These are phyloP conservation scores for Taphrina wiesneri DNA, from an alignment of 1,139 yeast species.

Conservation along the genomic window DNA sequence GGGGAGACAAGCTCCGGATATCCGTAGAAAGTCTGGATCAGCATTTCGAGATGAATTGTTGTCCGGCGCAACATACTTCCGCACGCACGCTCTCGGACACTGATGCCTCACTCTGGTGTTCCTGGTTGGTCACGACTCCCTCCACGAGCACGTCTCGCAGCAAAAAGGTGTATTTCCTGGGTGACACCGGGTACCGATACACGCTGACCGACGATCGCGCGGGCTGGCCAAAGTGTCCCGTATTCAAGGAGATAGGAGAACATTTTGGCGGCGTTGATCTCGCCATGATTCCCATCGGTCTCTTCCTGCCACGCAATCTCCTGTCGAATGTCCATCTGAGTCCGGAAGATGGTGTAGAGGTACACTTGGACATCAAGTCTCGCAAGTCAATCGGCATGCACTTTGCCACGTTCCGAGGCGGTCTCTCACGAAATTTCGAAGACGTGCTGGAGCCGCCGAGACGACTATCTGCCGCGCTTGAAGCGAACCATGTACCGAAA, in stretches of 20 bases:
- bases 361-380: slow-evolving; percentile 64
- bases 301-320: slow-evolving; percentile 93
- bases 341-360: slow-evolving; percentile 72
- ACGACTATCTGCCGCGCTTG: slow-evolving; percentile 5
- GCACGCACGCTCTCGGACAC: slow-evolving; percentile 77
- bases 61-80: slow-evolving; percentile 98
- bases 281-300: slow-evolving; percentile 88
- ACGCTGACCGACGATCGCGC: slow-evolving; percentile 46
- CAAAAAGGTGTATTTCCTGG: slow-evolving; percentile 36
- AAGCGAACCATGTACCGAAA: background rate
- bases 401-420: slow-evolving; percentile 81
- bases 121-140: slow-evolving; percentile 35
- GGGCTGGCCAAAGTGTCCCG: slow-evolving; percentile 37
- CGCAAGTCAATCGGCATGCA: slow-evolving; percentile 79
- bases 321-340: slow-evolving; percentile 79
- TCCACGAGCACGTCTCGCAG: slow-evolving; percentile 1
- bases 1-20: slow-evolving; percentile 72
- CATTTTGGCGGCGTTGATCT: slow-evolving; percentile 57
- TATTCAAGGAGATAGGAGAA: slow-evolving; percentile 61
- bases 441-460: slow-evolving; percentile 71
- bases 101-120: slow-evolving; percentile 71
- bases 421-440: slow-evolving; percentile 69
- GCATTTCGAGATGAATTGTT: slow-evolving; percentile 40
- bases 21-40: slow-evolving; percentile 13
- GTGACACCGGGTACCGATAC: slow-evolving; percentile 84